These are phyloP conservation scores for Nidula microcarpa DNA, from an alignment of 768 basidiomycete species.

Conservation along the genomic window DNA sequence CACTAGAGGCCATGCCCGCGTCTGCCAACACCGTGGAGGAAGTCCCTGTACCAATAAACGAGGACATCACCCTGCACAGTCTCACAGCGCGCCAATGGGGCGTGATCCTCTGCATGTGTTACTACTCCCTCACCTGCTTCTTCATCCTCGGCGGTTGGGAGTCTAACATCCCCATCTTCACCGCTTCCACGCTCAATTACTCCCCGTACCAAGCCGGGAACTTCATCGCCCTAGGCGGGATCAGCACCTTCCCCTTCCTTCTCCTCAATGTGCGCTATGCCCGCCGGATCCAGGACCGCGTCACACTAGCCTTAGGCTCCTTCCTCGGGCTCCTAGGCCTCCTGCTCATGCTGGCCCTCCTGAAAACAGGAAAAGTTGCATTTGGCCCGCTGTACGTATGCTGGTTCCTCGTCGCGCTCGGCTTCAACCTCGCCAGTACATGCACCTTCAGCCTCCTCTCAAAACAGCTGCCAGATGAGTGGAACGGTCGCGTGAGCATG, in stretches of 20 bases:
- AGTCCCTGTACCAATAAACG: too few relatives aligned
- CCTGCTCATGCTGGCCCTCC: conserved; percentile 44
- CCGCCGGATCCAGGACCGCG: conserved; percentile 56
- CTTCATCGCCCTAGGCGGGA: conserved; percentile 67
- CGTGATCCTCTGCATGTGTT: conserved; percentile 61
- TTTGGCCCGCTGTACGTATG: conserved; percentile 46
- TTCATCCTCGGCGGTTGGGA: conserved; percentile 72
- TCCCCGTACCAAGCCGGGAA: conserved; percentile 64
- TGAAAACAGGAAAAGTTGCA: conserved; percentile 32
- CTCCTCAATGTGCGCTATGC: conserved; percentile 56
- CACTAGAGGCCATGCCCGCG: too few relatives aligned
- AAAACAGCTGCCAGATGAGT: conserved; percentile 63
- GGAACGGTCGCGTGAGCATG: conserved; percentile 54
- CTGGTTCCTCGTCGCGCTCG: conserved; percentile 63
- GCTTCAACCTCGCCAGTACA: conserved; percentile 70
- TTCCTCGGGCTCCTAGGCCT: conserved; percentile 50
- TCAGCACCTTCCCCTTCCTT: conserved; percentile 63
- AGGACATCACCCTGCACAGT: background rate
- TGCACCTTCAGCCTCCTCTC: conserved; percentile 63
- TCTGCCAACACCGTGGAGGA: too few relatives aligned
- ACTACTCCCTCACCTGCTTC: conserved; percentile 68
- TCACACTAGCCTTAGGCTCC: conserved; percentile 51
- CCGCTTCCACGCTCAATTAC: conserved; percentile 40
- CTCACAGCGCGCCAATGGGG: conserved; percentile 34
- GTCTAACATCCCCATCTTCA: conserved; percentile 62